Evolutionary conservation across 2,329 filamentous ascomycete species (phyloP).

Genomic region (Dactylellina drechsleri): DNA sequence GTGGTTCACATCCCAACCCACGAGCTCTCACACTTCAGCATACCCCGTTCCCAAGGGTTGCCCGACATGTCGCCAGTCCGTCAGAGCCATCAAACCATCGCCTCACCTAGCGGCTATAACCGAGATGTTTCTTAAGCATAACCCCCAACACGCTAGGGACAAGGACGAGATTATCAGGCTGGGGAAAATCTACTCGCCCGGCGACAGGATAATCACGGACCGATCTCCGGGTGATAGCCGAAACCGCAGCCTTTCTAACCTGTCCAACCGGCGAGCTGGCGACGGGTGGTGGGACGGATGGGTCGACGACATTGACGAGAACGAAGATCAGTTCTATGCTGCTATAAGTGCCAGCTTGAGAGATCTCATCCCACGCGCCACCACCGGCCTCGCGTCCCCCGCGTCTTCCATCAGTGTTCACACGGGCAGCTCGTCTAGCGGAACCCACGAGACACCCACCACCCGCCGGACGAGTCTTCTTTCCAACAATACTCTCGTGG

Average conservation of each 20-base stretch:
- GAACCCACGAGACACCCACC: conserved; percentile 1
- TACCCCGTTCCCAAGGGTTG: conserved; percentile 75
- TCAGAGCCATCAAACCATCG: conserved; percentile 89
- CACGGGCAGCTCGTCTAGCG: conserved; percentile 38
- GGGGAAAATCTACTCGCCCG: conserved; percentile 78
- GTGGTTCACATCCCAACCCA: conserved; percentile 80
- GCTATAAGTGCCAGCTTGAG: conserved; percentile 41
- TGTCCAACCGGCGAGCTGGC: conserved; percentile 38
- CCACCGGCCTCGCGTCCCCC: conserved; percentile 25
- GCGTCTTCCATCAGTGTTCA: conserved; percentile 24
- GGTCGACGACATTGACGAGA: conserved; percentile 38
- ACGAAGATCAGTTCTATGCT: conserved; percentile 44
- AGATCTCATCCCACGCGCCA: conserved; percentile 40
- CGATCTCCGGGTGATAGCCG: conserved; percentile 25
- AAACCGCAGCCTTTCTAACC: conserved; percentile 39
- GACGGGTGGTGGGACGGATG: conserved; percentile 48
- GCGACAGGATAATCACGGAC: conserved; percentile 75
- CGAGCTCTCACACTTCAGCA: conserved; percentile 63
- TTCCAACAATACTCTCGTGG: not conserved
- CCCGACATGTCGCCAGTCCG: conserved; percentile 86
- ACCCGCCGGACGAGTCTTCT: conserved; percentile 17
- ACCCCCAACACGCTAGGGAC: conserved; percentile 78
- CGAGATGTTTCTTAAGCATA: conserved; percentile 84
- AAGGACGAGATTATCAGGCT: conserved; percentile 80
- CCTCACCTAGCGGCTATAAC: conserved; percentile 88